phyloP scores from a whole-genome alignment of 306 rosid species.

The Chamaecrista fasciculata region DNA sequence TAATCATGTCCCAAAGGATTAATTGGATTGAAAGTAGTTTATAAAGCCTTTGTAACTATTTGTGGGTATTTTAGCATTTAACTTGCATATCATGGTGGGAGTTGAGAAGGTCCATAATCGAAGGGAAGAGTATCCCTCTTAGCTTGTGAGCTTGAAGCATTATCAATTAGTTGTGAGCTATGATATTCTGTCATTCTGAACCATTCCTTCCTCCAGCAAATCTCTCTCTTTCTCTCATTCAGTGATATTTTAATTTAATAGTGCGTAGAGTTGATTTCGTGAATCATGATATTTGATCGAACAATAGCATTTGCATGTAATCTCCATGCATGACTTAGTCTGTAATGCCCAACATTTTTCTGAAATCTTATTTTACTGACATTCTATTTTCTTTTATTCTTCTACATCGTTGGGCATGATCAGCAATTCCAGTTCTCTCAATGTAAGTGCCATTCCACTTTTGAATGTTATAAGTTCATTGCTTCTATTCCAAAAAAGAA shows the following conservation, averaged over 20 bases:
- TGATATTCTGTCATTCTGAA: neutral
- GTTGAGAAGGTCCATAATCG: neutral
- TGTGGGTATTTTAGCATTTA: neutral
- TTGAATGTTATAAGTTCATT: constrained; percentile 20
- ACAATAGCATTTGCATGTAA: neutral
- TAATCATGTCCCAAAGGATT: neutral
- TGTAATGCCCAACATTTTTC: neutral
- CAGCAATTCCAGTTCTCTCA: constrained; percentile 99
- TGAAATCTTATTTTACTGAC: constrained; percentile 49
- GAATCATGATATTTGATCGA: neutral
- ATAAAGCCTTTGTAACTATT: neutral
- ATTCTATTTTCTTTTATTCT: constrained; percentile 25
- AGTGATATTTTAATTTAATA: neutral
- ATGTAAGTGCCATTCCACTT: constrained; percentile 63
- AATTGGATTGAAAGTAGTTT: neutral
- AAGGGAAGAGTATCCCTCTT: neutral
- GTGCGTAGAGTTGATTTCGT: neutral
- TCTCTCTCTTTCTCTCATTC: neutral
- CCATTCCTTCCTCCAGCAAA: neutral
- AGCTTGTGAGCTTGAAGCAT: neutral
- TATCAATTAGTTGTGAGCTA: neutral
- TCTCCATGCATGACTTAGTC: neutral
- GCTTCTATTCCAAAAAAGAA: neutral
- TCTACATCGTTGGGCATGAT: constrained; percentile 42
- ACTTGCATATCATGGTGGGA: neutral